Base-by-base conservation (phyloP, 108 stramenopile species). In the Pseudonitzschia delicatissima region DNA sequence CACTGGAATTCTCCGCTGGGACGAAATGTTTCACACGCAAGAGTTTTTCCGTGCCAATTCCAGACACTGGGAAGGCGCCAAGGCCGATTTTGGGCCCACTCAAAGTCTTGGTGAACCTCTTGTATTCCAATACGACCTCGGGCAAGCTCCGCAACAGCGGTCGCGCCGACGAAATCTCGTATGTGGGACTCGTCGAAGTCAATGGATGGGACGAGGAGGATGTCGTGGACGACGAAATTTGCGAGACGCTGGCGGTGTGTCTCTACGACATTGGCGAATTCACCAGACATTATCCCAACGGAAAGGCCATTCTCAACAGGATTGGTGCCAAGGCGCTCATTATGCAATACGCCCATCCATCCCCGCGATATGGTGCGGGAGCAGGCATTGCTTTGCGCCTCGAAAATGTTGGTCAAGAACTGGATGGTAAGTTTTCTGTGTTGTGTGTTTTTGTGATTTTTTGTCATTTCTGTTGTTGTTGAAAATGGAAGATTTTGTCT, bases 261-360 rank as follows among this genome's bases (percentile, higher is more conserved):
- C 91, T 88, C 67, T 95, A 82, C 66, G 98, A 97, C 74, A 71
- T 98, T 23, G 98, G 96, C 4, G 96, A 96, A 67, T 96, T 96
- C 69, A 86, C 85, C 27, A 88, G 95, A 28, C 81, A 92, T 60
- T 97, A 96, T 73, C 96, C 98, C 20, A 61, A 61, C 32, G 60
- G 60, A n/a, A 29, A 20, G 26, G 2, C 8, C 20, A 20, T 61
- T 6, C 8, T 33, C 15, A 61, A 61, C 17, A 18, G 36, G 9
- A 18, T 29, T 7, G 92, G 93, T 31, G 95, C 88, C 21, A 96
- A 96, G 81, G 83, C 91, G 31, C 47, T 84, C 44, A 81, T 91
- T 29, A 96, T 98, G 94, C 47, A 66, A 3, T 81, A 97, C 45
- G 78, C 96, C 36, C n/a, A 27, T 63, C 25, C 88, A 89, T 64